These are phyloP conservation scores for Aspergillus pseudoglaucus DNA, from an alignment of 2,329 filamentous ascomycete species.

Conservation along the genomic window DNA sequence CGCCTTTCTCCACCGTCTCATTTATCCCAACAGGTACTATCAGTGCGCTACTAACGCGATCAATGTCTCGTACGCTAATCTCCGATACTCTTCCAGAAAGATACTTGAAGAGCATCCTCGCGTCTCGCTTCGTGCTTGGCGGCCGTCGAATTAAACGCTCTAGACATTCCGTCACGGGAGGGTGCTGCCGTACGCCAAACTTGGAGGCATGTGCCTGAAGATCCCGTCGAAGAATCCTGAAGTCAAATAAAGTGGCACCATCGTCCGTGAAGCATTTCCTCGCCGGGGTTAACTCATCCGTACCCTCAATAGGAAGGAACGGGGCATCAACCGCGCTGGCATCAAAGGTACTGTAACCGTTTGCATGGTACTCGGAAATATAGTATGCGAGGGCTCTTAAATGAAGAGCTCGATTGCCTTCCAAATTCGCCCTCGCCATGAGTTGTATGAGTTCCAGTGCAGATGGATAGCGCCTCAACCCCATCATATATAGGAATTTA, in stretches of 20 bases:
- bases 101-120: constrained; percentile 71
- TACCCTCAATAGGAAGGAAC: constrained; percentile 67
- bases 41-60: constrained; percentile 55
- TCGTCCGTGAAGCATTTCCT: constrained; percentile 77
- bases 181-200: constrained; percentile 79
- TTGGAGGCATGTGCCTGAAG: constrained; percentile 75
- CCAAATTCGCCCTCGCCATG: constrained; percentile 59
- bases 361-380: constrained; percentile 68
- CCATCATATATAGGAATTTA: constrained; percentile 65
- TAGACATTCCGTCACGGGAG: constrained; percentile 70
- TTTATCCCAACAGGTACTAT: constrained; percentile 62
- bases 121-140: constrained; percentile 60
- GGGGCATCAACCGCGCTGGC: constrained; percentile 49
- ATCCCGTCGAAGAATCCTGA: constrained; percentile 67
- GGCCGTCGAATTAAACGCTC: constrained; percentile 65
- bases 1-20: constrained; percentile 35
- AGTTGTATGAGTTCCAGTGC: constrained; percentile 70
- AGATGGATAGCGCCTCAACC: constrained; percentile 64
- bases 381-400: constrained; percentile 73
- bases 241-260: constrained; percentile 69
- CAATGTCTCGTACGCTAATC: constrained; percentile 55
- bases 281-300: constrained; percentile 61
- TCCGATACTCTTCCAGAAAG: constrained; percentile 72
- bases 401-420: constrained; percentile 49
- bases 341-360: constrained; percentile 65